Percentiles rank a stretch among this genome's conserved stretches.
phyloP scores from a whole-genome alignment of 23 red algal species.

The Gracilariopsis chorda region DNA sequence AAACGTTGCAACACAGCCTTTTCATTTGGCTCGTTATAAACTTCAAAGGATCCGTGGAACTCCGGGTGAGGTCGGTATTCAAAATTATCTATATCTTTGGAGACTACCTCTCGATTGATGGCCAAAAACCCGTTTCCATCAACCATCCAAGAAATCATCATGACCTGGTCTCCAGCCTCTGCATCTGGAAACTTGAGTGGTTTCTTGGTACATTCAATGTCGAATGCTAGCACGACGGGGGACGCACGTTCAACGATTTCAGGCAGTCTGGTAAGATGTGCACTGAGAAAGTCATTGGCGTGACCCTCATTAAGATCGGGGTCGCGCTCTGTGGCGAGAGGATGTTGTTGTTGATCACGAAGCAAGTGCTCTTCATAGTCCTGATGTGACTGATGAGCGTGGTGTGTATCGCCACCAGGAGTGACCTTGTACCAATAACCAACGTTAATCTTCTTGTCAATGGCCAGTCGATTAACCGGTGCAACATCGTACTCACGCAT shows the following conservation, averaged over 20 bases:
- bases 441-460: conserved; percentile 84
- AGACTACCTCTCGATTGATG: conserved; percentile 89
- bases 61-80: conserved; percentile 73
- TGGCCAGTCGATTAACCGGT: conserved; percentile 79
- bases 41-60: conserved; percentile 77
- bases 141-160: conserved; percentile 99
- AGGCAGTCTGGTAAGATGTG: conserved; percentile 39
- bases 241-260: conserved; percentile 85
- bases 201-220: conserved; percentile 98
- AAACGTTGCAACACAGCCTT: conserved; percentile 82
- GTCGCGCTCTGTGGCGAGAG: neutral
- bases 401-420: conserved; percentile 17
- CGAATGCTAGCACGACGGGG: conserved; percentile 89
- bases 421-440: conserved; percentile 94
- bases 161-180: conserved; percentile 79
- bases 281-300: conserved; percentile 57
- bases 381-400: neutral
- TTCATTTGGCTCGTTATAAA: conserved; percentile 95
- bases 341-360: neutral
- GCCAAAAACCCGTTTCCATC: conserved; percentile 96
- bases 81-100: conserved; percentile 90
- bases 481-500: conserved; percentile 95
- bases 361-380: neutral
- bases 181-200: conserved; percentile 98
- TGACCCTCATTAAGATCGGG: conserved; percentile 44